Percentiles rank a stretch among this genome's conserved stretches.
Conservation (phyloP, 441 rosid genomes). For the Brassica hybrid region DNA sequence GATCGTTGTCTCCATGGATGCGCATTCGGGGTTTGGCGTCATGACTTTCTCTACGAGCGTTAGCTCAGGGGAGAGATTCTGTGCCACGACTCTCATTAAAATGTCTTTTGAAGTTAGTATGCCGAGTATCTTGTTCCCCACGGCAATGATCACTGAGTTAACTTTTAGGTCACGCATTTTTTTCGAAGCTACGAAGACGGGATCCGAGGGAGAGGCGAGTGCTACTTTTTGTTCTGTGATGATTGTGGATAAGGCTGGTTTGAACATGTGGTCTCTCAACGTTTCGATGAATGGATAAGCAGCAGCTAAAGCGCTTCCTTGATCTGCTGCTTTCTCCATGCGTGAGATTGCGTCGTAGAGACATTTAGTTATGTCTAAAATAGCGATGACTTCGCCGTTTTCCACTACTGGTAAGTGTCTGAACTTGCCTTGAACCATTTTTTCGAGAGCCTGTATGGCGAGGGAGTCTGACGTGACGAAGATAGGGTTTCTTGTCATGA, state of each 20-base stretch:
- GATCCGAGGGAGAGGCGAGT: conserved; percentile 74
- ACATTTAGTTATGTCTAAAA: conserved; percentile 91
- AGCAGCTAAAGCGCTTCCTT: conserved; percentile 92
- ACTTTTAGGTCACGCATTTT: conserved; percentile 79
- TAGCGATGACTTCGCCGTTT: conserved; percentile 94
- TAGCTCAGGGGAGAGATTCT: conserved; percentile 87
- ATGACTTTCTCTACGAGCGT: conserved; percentile 82
- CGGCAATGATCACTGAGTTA: conserved; percentile 71
- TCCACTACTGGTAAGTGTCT: conserved; percentile 60
- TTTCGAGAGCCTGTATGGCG: conserved; percentile 95
- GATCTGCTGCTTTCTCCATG: conserved; percentile 98
- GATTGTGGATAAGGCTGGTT: conserved; percentile 87
- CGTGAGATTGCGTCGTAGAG: conserved; percentile 92
- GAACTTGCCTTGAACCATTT: conserved; percentile 87
- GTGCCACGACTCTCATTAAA: conserved; percentile 94
- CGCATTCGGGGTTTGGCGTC: conserved; percentile 89
- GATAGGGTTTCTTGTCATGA: conserved; percentile 91
- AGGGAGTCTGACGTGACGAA: conserved; percentile 82
- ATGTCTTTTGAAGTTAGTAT: conserved; percentile 97
- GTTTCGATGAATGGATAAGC: conserved; percentile 86
- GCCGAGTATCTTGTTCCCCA: conserved; percentile 77
- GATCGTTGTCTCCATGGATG: conserved; percentile 71
- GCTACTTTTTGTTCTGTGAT: conserved; percentile 78
- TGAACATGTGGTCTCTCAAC: conserved; percentile 88
- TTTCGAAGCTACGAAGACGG: conserved; percentile 83